A percentile compares a stretch with the other conserved stretches of the same genome.
These are phyloP conservation scores for Actinomortierella wolfii DNA, from an alignment of 371 early-diverging fungal genomes.

Conservation along the genomic window DNA sequence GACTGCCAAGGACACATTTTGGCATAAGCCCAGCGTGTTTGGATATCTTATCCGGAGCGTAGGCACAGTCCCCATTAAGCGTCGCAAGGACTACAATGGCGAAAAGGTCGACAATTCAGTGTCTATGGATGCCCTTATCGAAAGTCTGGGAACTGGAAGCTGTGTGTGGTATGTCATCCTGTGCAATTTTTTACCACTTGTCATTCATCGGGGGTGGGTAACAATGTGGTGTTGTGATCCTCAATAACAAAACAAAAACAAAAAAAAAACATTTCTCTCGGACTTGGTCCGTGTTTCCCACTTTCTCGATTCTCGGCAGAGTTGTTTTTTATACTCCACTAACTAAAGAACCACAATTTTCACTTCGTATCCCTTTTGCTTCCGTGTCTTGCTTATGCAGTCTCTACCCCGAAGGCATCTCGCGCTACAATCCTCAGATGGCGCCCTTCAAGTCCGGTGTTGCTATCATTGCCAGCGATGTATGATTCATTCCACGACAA, in stretches of 20 bases:
- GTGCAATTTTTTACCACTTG: not conserved
- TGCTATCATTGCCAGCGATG: slow-evolving; percentile 44
- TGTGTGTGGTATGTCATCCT: slow-evolving; percentile 35
- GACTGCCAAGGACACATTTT: slow-evolving; percentile 46
- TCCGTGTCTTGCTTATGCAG: slow-evolving; percentile 5
- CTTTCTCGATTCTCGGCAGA: not conserved
- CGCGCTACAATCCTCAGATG: slow-evolving; percentile 37
- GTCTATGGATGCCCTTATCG: slow-evolving; percentile 33
- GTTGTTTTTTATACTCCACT: not conserved
- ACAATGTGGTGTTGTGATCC: too few species aligned
- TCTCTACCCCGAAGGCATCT: slow-evolving; percentile 44
- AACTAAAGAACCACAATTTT: not conserved
- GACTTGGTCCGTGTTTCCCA: not conserved
- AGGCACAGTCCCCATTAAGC: slow-evolving; percentile 39
- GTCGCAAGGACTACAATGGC: slow-evolving; percentile 41
- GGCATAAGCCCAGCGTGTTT: slow-evolving; percentile 41
- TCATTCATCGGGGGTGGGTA: too few species aligned
- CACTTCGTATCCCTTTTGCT: not conserved
- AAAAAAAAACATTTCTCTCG: not conserved
- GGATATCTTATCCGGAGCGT: slow-evolving; percentile 41
- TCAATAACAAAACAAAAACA: too few species aligned
- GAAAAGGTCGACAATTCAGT: slow-evolving; percentile 38
- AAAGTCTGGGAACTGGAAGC: slow-evolving; percentile 36
- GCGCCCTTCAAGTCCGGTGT: slow-evolving; percentile 46
- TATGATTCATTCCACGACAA: not conserved